Base-by-base conservation (phyloP, 805 yeast species). In the Yarrowia yakushimensis region DNA sequence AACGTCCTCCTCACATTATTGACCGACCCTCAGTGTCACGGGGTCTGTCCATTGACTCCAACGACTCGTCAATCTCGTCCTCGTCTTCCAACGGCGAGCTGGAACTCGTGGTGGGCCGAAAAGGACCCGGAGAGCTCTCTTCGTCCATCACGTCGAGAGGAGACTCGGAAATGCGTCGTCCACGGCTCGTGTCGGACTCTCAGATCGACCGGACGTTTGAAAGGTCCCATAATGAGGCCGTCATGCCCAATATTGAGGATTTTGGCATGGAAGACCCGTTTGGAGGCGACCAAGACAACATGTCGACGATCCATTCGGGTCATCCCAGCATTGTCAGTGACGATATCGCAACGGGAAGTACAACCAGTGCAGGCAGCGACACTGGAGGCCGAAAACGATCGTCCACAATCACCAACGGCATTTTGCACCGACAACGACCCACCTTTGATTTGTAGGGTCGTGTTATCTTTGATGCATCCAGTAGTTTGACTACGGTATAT, bases 401-500 rank as follows among this genome's bases (percentile, higher is more conserved):
- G 33, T 25, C 39, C 9, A 52, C 59, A 4, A 52, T 52, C 33
- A 52, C 59, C 1, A 52, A 52, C 33, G 59, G 43, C 11, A 52
- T 52, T 36, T n/a, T 55, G 17, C 61, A 55, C 39, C n/a, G 61
- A 18, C 46, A 55, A 15, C n/a, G 61, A 15, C 61, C 61, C 39
- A 55, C 61, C 13, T 55, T 55, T 30, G 61, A 55, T 28, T 39
- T 55, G 22, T 55, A 36, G 37, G 18, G n/a, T n/a, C n/a, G n/a
- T n/a, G n/a, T n/a, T n/a, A n/a, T n/a, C n/a, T n/a, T n/a, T n/a
- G n/a, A n/a, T n/a, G n/a, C n/a, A n/a, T n/a, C n/a, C n/a, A n/a
- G n/a, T n/a, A n/a, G n/a, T n/a, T n/a, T n/a, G n/a, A n/a, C n/a
- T n/a, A n/a, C n/a, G n/a, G n/a, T n/a, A n/a, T n/a, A n/a, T n/a